These are phyloP conservation scores for Fusarium scirpi DNA, from an alignment of 2,329 filamentous ascomycete genomes.

Conservation along the genomic window DNA sequence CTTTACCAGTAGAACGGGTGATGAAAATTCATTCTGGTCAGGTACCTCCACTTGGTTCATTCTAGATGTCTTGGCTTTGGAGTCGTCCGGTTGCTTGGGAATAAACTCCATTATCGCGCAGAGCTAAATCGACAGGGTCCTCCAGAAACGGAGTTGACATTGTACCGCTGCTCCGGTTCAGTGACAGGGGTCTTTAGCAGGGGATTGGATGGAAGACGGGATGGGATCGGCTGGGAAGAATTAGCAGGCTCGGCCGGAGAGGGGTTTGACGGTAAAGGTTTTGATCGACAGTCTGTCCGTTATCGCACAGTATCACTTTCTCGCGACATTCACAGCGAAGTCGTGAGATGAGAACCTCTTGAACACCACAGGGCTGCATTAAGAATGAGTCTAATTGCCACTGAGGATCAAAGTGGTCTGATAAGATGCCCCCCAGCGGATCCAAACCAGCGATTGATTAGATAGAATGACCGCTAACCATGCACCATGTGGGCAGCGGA, in stretches of 20 bases:
- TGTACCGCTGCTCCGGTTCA: conserved; percentile 7
- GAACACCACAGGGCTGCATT: background rate
- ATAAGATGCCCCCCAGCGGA: background rate
- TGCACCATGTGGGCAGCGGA: conserved; percentile 4
- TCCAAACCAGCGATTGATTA: conserved; percentile 13
- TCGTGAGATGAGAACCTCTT: background rate
- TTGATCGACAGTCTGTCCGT: background rate
- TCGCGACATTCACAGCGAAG: background rate
- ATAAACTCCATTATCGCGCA: background rate
- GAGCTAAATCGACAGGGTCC: background rate
- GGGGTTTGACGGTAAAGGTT: background rate
- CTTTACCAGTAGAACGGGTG: background rate
- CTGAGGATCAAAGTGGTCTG: background rate
- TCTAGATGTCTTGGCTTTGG: background rate
- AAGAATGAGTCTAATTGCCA: background rate
- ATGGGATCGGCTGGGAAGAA: background rate
- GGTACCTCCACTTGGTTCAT: background rate
- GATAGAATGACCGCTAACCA: conserved; percentile 1
- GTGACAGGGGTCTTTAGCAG: background rate
- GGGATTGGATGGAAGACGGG: background rate
- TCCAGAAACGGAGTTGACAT: conserved; percentile 1
- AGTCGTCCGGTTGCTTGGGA: background rate
- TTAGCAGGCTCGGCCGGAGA: background rate
- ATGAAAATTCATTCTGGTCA: background rate
- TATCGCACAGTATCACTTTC: background rate